Evolutionary conservation across 2,329 filamentous ascomycete genomes (phyloP).

Genomic region (Verticillium zaregamsianum): DNA sequence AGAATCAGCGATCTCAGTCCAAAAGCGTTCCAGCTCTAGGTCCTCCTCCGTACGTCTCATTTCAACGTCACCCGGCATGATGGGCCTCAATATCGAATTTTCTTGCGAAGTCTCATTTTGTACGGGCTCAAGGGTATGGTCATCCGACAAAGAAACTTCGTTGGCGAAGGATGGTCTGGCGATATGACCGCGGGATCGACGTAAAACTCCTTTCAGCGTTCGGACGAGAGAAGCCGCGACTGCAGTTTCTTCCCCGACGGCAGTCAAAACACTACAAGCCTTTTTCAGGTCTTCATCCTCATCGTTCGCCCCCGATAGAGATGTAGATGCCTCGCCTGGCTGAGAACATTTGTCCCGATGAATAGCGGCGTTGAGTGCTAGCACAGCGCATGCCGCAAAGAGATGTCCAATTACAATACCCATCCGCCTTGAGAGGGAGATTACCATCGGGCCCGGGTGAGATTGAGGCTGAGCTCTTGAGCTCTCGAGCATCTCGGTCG

Average conservation of each 20-base stretch:
- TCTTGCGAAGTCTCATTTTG: too few relatives aligned
- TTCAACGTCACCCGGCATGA: too few relatives aligned
- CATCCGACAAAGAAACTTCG: too few relatives aligned
- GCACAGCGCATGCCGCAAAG: slow-evolving; percentile 18
- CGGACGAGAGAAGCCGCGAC: slow-evolving; percentile 16
- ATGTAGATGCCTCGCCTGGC: neutral
- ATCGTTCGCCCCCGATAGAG: neutral
- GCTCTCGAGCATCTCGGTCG: slow-evolving; percentile 12
- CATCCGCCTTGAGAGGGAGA: slow-evolving; percentile 5
- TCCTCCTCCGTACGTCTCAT: neutral
- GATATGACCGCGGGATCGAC: slow-evolving; percentile 8
- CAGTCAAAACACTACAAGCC: slow-evolving; percentile 15
- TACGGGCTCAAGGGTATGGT: too few relatives aligned
- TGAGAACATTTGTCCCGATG: slow-evolving; percentile 1
- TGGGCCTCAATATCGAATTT: too few relatives aligned
- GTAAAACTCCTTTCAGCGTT: slow-evolving; percentile 13
- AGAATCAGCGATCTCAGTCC: slow-evolving; percentile 14
- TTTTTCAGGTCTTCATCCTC: slow-evolving; percentile 10
- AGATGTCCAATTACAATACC: slow-evolving; percentile 17
- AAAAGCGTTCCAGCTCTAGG: slow-evolving; percentile 8
- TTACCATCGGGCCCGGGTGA: neutral
- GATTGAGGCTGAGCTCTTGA: slow-evolving; percentile 1
- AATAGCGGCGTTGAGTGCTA: slow-evolving; percentile 12
- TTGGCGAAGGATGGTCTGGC: too few relatives aligned
- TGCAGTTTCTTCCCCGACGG: slow-evolving; percentile 12